Evolutionary conservation across 306 rosid genomes (phyloP), one percentile per base, ranked within the genome.

Genomic region (Mucuna pruriens): DNA sequence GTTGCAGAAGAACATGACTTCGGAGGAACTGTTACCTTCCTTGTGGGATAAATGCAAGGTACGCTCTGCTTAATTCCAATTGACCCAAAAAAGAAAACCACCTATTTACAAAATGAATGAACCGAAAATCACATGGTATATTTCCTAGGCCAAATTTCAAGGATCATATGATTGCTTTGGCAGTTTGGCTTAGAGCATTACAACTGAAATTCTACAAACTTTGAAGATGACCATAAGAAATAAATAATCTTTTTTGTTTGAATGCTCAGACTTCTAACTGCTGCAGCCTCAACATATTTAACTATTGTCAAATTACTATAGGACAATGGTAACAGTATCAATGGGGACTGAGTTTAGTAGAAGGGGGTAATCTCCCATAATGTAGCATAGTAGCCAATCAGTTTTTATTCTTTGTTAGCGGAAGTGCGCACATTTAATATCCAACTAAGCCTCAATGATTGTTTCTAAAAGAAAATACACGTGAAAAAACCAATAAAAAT

Each of bases 21-120:
- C 94, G 7, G 99, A 95, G 89, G 97, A 95, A 85, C 85, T 95
- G n/a, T 78, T 95, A 77, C 99, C 99, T 78, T 93, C 99, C 68
- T 84, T 95, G 71, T 95, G 99, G 99, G 97, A 95, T 54, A 95
- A 93, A 81, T 95, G 99, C 98, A 95, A 95, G 98, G 99, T 93
- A 86, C 25, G 80, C 62, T n/a, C 23, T 40, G 31, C 75, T 16
- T 62, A 64, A 55, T 55, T 66, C 74, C 51, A 45, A 15, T 63
- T 42, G 33, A 19, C 62, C 65, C n/a, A 46, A n/a, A 60, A 45
- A 68, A 9, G 25, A 36, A 34, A 31, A 11, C 20, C 45, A 38
- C 66, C 33, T 29, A 51, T 71, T 46, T 65, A 44, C 38, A 63
- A 11, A 2, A 75, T 20, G 52, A 39, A 61, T 16, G 52, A 16